A percentile compares a stretch with the other conserved stretches of the same genome.
Conservation (phyloP, 2,329 filamentous ascomycete genomes). For the Alternaria sp. region DNA sequence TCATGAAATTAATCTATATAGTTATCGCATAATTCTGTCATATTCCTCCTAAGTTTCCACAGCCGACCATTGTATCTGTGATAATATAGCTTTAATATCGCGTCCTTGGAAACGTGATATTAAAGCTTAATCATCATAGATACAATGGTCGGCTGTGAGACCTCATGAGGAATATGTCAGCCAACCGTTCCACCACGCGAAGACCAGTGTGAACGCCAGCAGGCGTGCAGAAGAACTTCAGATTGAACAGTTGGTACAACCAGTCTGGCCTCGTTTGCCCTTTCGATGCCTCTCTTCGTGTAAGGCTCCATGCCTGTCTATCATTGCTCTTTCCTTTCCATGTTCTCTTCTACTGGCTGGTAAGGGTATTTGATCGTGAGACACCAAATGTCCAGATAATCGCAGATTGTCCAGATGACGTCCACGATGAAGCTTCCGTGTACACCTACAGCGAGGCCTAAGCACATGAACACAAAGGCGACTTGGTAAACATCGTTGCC, state of each 20-base stretch:
- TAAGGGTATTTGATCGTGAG: conserved; percentile 91
- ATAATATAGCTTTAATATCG: no score
- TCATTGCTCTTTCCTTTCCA: conserved; percentile 39
- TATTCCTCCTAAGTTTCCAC: not conserved
- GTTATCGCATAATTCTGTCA: not conserved
- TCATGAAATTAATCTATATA: not conserved
- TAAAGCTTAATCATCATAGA: no score
- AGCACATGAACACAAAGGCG: conserved; percentile 86
- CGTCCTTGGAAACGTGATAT: no score
- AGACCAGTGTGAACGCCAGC: not conserved
- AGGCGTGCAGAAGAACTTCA: not conserved
- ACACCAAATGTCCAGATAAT: conserved; percentile 98
- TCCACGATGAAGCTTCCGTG: conserved; percentile 98
- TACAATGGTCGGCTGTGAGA: no score
- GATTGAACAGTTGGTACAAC: not conserved
- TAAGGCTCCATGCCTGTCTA: not conserved
- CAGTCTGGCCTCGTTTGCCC: not conserved
- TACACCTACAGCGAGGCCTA: conserved; percentile 86
- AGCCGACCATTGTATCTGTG: no score
- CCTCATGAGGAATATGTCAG: no score
- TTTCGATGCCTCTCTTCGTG: not conserved
- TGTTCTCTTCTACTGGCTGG: conserved; percentile 50
- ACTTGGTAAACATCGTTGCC: conserved; percentile 81
- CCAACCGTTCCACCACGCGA: not conserved
- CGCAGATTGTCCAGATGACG: conserved; percentile 96